Evolutionary conservation across 495 filamentous ascomycete genomes (phyloP), one percentile per base, ranked within the genome.

Genomic region (Thozetella sp.): DNA sequence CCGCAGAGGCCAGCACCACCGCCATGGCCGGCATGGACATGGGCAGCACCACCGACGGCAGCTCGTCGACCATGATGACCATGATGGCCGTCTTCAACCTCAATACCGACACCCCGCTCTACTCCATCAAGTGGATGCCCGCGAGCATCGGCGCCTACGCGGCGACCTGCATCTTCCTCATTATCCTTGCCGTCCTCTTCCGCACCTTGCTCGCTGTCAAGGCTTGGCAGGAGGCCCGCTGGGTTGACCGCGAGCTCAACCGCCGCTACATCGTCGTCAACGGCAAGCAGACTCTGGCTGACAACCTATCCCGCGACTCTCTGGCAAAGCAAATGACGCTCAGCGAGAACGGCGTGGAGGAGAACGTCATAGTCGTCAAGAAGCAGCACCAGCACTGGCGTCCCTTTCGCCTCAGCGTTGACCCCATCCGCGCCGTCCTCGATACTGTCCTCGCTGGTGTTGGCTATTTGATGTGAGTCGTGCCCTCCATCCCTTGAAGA

Each of bases 91-190:
- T 84, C 68, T 97, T 97, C 79, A 84, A 82, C 57, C 87, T 81
- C 65, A 71, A 76, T 58, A 87, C 84, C 48, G 75, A 67, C 60
- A 93, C 90, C 0, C 79, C 93, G 0, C 86, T 97, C 60, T 97
- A 84, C 81, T 90, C 91, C 6, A 62, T 75, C 0, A 61, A 73
- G 27, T 97, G 93, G 93, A 88, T 86, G 3, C 94, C 93, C 12
- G 76, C 66, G 6, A 83, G 73, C 19, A 78, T 81, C 0, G 90
- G 89, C 55, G 63, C 77, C 53, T 97, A 97, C 70, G 92, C 90
- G 3, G 92, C 83, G 40, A 94, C 91, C 34, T 96, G 93, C 73
- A 89, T 97, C 71, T 96, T 96, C 72, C 80, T 96, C 48, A 87
- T 95, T 72, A 57, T 88, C 17, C 84, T 97, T 23, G 84, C 88